These are phyloP conservation scores for Podospora pseudopauciseta DNA, from an alignment of 495 filamentous ascomycete genomes.

Conservation along the genomic window DNA sequence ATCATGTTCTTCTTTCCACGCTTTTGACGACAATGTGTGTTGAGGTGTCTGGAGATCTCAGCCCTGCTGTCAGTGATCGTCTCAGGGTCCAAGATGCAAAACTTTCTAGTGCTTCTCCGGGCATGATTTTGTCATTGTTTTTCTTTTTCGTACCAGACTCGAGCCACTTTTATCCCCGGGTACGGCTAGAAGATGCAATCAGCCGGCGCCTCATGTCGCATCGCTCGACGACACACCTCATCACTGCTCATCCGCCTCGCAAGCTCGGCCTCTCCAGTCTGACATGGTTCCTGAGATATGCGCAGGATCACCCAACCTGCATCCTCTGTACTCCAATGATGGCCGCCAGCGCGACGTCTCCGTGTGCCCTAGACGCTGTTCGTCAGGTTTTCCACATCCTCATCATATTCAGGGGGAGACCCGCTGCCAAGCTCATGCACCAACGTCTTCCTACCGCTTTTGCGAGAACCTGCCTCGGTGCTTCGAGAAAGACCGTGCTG, in stretches of 20 bases:
- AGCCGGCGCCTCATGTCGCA: neutral
- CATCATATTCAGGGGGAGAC: neutral
- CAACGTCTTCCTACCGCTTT: neutral
- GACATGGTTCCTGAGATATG: neutral
- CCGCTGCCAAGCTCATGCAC: neutral
- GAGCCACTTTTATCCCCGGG: slow-evolving; percentile 10
- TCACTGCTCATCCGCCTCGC: slow-evolving; percentile 8
- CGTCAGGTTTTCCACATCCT: neutral
- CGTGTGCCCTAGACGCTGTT: neutral
- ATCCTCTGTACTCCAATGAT: neutral
- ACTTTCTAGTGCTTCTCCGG: neutral
- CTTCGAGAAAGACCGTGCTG: neutral
- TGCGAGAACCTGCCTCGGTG: neutral
- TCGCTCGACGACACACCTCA: neutral
- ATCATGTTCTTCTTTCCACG: neutral
- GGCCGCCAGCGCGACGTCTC: neutral
- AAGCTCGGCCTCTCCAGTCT: neutral
- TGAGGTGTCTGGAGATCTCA: neutral
- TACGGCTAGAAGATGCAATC: slow-evolving; percentile 12
- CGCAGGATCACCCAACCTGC: neutral
- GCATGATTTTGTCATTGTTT: neutral
- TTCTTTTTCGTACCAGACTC: neutral
- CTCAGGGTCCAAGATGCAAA: neutral
- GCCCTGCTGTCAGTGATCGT: neutral
- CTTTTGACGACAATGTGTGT: neutral